Base-by-base conservation (phyloP, 805 yeast species). In the Saitoella complicata region DNA sequence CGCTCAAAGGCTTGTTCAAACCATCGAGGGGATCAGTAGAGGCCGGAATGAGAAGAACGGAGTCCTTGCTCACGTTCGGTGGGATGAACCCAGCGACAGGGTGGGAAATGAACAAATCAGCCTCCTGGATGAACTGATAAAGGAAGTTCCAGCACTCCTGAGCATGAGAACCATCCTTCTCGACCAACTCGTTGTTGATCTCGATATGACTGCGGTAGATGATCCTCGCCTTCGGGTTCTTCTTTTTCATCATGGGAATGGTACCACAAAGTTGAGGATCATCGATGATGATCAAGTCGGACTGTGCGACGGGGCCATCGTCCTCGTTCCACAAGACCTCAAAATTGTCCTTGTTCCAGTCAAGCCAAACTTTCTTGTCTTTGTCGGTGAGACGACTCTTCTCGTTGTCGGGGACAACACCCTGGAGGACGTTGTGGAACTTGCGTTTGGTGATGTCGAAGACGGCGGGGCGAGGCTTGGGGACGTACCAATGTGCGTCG, bases 1-100 rank as follows among this genome's bases (percentile, higher is more conserved):
- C 21, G 8, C 43, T 40, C 13, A 49, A 45, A 10, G 40, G 40
- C 36, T 49, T 49, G 43, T 49, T 49, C 7, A 49, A 42, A 2
- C 52, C 52, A 33, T 49, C 52, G 7, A 49, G 47, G 51, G 51
- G 49, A 35, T 49, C 52, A 5, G 52, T 49, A 7, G 52, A 39
- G 4, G 52, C 52, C 10, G 45, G 45, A 49, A 49, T 49, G 7
- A 49, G 43, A 3, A 51, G 51, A 8, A 49, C 52, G 12, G 21
- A 45, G 10, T 13, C 7, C 13, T 39, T 43, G 33, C 45, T 47
- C 6, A 49, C 49, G 4, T 38, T 44, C 9, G 42, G 45, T 5
- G 52, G 52, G n/a, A 49, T 42, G 34, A 49, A 49, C 13, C 52
- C 52, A 11, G 42, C 36, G n/a, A 48, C 52, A 4, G 52, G 52